Conservation (phyloP, 2,329 filamentous ascomycete species). For the Hymenoscyphus infarciens region DNA sequence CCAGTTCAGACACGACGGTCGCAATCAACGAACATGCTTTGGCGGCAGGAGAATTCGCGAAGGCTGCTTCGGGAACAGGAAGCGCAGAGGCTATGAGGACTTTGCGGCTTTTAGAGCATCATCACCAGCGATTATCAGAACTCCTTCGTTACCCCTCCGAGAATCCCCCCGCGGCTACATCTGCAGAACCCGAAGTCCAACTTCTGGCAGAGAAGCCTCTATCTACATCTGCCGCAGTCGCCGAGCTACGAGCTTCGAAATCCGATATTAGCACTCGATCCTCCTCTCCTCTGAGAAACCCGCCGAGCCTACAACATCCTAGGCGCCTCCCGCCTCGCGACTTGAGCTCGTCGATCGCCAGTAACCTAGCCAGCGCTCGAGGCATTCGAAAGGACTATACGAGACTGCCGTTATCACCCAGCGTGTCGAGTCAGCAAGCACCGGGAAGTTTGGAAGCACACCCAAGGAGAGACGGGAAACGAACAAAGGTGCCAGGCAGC, state of each 20-base stretch:
- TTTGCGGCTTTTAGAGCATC: constrained; percentile 77
- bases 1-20: constrained; percentile 67
- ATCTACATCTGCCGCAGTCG: constrained; percentile 33
- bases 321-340: constrained; percentile 56
- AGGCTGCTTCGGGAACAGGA: constrained; percentile 69
- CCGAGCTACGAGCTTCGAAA: constrained; percentile 34
- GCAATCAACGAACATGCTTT: constrained; percentile 85
- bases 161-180: constrained; percentile 25
- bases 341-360: constrained; percentile 78
- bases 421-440: constrained; percentile 69
- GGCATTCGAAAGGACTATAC: constrained; percentile 68
- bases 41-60: constrained; percentile 84
- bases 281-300: constrained; percentile 28
- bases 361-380: constrained; percentile 79
- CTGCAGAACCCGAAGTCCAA: constrained; percentile 31
- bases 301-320: constrained; percentile 30
- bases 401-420: constrained; percentile 66
- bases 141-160: constrained; percentile 66
- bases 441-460: constrained; percentile 64
- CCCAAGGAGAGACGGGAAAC: constrained; percentile 48
- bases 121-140: constrained; percentile 79
- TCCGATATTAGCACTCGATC: constrained; percentile 31
- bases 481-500: constrained; percentile 46
- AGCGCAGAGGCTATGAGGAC: constrained; percentile 75
- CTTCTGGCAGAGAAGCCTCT: constrained; percentile 29